Evolutionary conservation across 192 early-diverging fungal species (phyloP).

Genomic region (Oehlia diaphana): DNA sequence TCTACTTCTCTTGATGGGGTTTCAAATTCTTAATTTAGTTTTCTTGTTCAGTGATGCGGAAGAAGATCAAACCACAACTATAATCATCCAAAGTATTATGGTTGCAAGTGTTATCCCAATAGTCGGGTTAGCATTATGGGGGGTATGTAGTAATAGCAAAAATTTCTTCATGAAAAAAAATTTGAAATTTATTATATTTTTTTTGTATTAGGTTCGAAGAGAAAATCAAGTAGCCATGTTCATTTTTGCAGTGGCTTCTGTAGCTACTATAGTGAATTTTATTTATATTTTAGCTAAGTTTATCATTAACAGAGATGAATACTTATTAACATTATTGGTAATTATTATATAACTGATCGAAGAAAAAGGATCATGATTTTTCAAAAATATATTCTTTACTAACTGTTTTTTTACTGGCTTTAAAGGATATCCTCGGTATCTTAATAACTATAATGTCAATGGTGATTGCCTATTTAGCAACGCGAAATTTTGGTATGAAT

Average conservation of each 20-base stretch:
- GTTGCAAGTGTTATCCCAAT: constrained; percentile 12
- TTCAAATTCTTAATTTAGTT: constrained; percentile 25
- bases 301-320: constrained; percentile 17
- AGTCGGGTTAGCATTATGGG: constrained; percentile 17
- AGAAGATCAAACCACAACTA: neutral
- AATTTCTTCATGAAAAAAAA: no score
- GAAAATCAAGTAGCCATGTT: constrained; percentile 20
- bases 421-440: constrained; percentile 23
- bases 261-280: constrained; percentile 1
- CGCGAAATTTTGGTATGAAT: constrained; percentile 11
- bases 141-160: constrained; percentile 3
- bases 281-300: constrained; percentile 12
- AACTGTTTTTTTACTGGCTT: neutral
- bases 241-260: constrained; percentile 1
- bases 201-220: constrained; percentile 6
- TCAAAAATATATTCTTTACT: neutral
- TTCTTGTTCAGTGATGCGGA: constrained; percentile 12
- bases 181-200: neutral
- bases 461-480: constrained; percentile 11
- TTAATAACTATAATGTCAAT: neutral
- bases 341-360: neutral
- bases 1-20: constrained; percentile 7
- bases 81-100: constrained; percentile 19
- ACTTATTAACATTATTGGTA: constrained; percentile 16
- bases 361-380: neutral